Conservation (phyloP, 2,329 filamentous ascomycete genomes). For the Fusarium concolor region DNA sequence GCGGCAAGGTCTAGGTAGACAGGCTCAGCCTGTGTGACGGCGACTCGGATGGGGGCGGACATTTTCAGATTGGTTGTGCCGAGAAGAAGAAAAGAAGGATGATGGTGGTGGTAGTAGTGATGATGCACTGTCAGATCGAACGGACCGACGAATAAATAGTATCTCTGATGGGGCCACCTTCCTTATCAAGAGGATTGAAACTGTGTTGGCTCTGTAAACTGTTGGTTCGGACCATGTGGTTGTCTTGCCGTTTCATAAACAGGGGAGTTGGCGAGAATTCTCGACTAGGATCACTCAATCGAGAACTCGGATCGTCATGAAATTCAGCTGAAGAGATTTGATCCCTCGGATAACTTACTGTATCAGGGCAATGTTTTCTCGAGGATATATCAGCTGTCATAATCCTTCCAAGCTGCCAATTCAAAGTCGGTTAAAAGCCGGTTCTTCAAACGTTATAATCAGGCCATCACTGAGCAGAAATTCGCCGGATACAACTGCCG, state of each 20-base stretch:
- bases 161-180: background rate
- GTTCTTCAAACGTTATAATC: background rate
- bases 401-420: background rate
- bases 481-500: background rate
- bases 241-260: background rate
- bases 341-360: no score
- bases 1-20: constrained; percentile 41
- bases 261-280: background rate
- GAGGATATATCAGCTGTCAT: background rate
- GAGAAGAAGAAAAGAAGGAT: background rate
- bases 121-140: background rate
- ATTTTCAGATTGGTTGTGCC: constrained; percentile 1
- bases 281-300: background rate
- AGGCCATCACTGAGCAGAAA: background rate
- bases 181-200: background rate
- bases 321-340: background rate
- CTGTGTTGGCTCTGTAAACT: background rate
- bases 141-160: background rate
- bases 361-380: background rate
- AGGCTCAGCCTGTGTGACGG: constrained; percentile 45
- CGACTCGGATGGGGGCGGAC: constrained; percentile 33
- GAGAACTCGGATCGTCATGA: background rate
- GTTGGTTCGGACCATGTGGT: background rate
- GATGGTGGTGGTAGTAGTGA: no score
- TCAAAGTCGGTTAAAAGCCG: no score